A percentile compares a stretch with the other conserved stretches of the same genome.
These are phyloP conservation scores for Sporothrix mexicana DNA, from an alignment of 2,329 filamentous ascomycete genomes.

Conservation along the genomic window DNA sequence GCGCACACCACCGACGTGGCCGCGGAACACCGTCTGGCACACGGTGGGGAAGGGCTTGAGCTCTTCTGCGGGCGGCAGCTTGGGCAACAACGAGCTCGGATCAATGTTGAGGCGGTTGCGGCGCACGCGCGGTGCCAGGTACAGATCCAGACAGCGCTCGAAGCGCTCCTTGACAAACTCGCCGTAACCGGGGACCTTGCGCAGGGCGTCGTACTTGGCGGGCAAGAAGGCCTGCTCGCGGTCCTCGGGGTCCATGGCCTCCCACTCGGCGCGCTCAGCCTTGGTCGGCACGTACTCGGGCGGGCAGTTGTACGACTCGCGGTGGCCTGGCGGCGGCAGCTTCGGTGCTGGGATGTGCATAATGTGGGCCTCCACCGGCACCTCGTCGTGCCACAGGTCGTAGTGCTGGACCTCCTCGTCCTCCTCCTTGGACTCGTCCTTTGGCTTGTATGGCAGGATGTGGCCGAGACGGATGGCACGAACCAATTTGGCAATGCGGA, in stretches of 20 bases:
- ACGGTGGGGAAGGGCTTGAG: constrained; percentile 93
- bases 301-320: constrained; percentile 92
- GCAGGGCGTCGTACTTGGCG: constrained; percentile 78
- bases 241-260: constrained; percentile 85
- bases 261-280: constrained; percentile 84
- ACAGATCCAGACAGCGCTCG: constrained; percentile 92
- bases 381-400: constrained; percentile 95
- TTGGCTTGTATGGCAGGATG: constrained; percentile 87
- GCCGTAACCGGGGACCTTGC: constrained; percentile 90
- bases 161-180: constrained; percentile 94
- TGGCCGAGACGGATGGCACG: constrained; percentile 93
- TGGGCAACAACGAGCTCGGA: constrained; percentile 87
- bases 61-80: constrained; percentile 90
- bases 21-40: constrained; percentile 83
- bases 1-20: constrained; percentile 87
- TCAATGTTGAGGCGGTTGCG: constrained; percentile 97
- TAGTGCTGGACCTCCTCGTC: constrained; percentile 75
- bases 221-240: constrained; percentile 88
- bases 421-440: constrained; percentile 65
- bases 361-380: constrained; percentile 77
- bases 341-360: constrained; percentile 98
- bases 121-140: constrained; percentile 88
- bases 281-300: constrained; percentile 89
- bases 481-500: constrained; percentile 96
- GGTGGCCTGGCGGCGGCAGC: constrained; percentile 84